A percentile compares a stretch with the other conserved stretches of the same genome.
Evolutionary conservation across 164 flowering plant species (phyloP).

Genomic region (Aristolochia californica): DNA sequence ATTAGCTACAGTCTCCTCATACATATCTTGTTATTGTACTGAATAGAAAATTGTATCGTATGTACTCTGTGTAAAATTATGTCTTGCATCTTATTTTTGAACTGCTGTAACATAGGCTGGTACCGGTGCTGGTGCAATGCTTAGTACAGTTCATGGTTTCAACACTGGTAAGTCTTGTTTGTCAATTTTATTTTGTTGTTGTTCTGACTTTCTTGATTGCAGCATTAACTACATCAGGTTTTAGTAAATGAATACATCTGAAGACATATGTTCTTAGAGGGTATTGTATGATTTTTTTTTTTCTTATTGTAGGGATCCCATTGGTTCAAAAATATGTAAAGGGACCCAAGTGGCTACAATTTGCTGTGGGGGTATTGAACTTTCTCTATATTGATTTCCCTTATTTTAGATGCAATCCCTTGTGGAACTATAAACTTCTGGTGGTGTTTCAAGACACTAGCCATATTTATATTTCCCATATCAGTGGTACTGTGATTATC

Average conservation of each 20-base stretch:
- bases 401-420: no score
- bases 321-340: constrained; percentile 56
- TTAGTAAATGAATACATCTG: background rate
- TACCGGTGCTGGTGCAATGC: constrained; percentile 67
- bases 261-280: background rate
- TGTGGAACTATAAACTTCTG: no score
- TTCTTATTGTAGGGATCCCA: constrained; percentile 52
- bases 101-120: constrained; percentile 43
- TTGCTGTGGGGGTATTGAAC: constrained; percentile 56
- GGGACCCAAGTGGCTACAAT: constrained; percentile 87
- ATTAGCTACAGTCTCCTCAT: no score
- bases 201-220: background rate
- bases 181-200: background rate
- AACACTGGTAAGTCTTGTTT: constrained; percentile 44
- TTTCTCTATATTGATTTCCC: background rate
- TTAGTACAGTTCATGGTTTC: constrained; percentile 69
- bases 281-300: background rate
- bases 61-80: no score
- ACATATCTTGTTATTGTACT: no score
- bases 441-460: no score
- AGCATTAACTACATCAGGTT: background rate
- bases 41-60: no score
- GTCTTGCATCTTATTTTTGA: no score
- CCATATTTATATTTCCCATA: no score
- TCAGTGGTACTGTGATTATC: no score